These are phyloP conservation scores for Cladorrhinum sp. DNA, from an alignment of 2,329 filamentous ascomycete species.

Conservation along the genomic window DNA sequence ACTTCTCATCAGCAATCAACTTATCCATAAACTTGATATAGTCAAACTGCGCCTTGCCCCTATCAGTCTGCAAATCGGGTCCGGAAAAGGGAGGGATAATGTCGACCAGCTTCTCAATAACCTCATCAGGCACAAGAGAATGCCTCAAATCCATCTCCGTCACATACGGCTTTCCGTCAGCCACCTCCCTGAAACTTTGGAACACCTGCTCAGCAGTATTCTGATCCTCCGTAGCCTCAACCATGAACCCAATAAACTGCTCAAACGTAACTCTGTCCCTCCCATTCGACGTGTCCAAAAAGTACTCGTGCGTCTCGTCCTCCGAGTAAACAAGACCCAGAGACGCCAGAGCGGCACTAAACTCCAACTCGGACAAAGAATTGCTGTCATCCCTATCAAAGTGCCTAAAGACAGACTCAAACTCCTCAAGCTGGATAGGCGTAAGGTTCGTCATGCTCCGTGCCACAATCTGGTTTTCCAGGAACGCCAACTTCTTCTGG, in stretches of 20 bases:
- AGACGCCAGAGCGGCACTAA: conserved; percentile 92
- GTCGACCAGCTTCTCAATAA: conserved; percentile 86
- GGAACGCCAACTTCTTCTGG: conserved; percentile 91
- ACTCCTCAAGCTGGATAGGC: conserved; percentile 96
- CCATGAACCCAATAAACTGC: conserved; percentile 99
- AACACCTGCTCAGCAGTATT: conserved; percentile 98
- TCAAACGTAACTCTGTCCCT: conserved; percentile 87
- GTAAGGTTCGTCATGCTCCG: conserved; percentile 98
- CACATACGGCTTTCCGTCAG: conserved; percentile 97
- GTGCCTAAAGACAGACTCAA: conserved; percentile 96
- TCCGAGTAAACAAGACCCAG: conserved; percentile 95
- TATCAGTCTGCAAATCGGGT: conserved; percentile 80
- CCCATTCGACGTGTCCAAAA: conserved; percentile 78
- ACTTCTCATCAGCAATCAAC: conserved; percentile 54
- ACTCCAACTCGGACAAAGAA: conserved; percentile 87
- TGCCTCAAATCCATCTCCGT: conserved; percentile 96
- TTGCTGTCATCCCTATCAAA: conserved; percentile 95
- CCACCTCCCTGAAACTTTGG: conserved; percentile 95
- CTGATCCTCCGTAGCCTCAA: conserved; percentile 97
- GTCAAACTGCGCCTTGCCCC: conserved; percentile 84
- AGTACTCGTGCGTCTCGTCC: conserved; percentile 96
- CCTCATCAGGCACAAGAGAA: conserved; percentile 91
- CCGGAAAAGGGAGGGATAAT: conserved; percentile 84
- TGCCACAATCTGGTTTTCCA: conserved; percentile 98
- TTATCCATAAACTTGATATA: conserved; percentile 98